Base-by-base conservation (phyloP, 768 basidiomycete genomes). In the Multifurca ochricompacta region DNA sequence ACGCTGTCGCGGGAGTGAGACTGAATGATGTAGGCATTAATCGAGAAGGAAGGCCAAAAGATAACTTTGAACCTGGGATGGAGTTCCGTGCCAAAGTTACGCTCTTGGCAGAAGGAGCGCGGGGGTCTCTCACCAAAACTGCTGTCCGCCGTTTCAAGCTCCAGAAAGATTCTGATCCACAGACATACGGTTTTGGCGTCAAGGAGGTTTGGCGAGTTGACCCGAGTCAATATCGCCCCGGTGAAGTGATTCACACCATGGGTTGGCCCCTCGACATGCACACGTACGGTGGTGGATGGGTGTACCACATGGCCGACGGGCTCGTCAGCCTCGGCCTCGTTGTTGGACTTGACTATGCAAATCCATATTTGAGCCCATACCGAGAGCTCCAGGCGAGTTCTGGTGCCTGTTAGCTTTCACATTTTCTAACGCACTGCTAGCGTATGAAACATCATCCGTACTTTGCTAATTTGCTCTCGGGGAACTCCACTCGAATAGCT, bases 141-240 rank as follows among this genome's bases (percentile, higher is more conserved):
- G 80, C 83, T 3, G 81, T 90, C 53, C 74, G 76, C 19, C 77
- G 80, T 62, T 95, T 93, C 70, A 72, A 82, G 47, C 73, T 98
- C 9, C 73, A 92, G 59, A 80, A 70, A 64, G 74, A 72, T 18
- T 66, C 70, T 1, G 85, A 95, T 68, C 86, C 87, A 2, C 96
- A 98, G 72, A 98, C 95, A 3, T 98, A 97, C 63, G 96, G 87
- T 0, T 82, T 99, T 53, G 96, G 96, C 3, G 72, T 98, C 48
- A 98, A 99, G 74, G 95, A 99, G 68, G 92, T 98, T 2, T 98
- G 96, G 96, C 80, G 88, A 34, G 84, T 99, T 11, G 81, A 82
- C 66, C 60, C 77, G 52, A 76, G 63, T 46, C 65, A 74, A 61
- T 78, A 92, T 66, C 68, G 77, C 27, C 81, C 91, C 0, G 89